Conservation (phyloP, 163 green algal species). For the Scenedesmus sp. region DNA sequence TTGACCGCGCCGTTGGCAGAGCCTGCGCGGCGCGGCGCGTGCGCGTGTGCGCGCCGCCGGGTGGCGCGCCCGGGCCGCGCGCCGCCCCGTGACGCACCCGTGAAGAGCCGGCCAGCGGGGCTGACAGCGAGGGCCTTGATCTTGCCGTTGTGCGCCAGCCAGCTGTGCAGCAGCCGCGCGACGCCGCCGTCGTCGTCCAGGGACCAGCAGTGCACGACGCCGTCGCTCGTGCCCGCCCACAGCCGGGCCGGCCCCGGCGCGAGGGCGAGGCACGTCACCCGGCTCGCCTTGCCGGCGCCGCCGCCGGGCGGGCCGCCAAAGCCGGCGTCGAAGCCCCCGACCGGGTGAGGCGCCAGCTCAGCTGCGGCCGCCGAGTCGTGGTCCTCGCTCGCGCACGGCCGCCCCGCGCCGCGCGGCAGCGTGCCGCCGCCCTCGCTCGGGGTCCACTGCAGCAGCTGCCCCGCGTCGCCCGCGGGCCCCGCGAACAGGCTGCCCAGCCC, state of each 20-base stretch:
- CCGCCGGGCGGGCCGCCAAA: background rate
- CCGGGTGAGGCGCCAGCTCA: slow-evolving; percentile 1
- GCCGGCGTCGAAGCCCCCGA: background rate
- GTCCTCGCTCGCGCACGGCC: slow-evolving; percentile 1
- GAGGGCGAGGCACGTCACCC: slow-evolving; percentile 8
- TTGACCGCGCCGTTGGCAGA: slow-evolving; percentile 61
- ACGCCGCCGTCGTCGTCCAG: background rate
- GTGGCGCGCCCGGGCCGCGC: too few relatives aligned
- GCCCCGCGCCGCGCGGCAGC: slow-evolving; percentile 21
- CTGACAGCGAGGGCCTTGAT: slow-evolving; percentile 66
- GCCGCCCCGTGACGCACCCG: slow-evolving; percentile 24
- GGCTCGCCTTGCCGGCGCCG: background rate
- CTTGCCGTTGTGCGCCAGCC: slow-evolving; percentile 40
- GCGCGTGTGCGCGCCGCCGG: too few relatives aligned
- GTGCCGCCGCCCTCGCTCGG: slow-evolving; percentile 6
- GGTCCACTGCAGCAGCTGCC: slow-evolving; percentile 39
- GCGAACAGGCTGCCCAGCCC: slow-evolving; percentile 38
- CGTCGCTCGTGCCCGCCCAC: slow-evolving; percentile 34
- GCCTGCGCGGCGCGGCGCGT: slow-evolving; percentile 33
- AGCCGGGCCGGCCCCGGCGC: slow-evolving; percentile 21
- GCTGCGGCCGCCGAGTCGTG: slow-evolving; percentile 43
- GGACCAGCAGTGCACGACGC: slow-evolving; percentile 36
- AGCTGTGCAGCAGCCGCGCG: slow-evolving; percentile 37
- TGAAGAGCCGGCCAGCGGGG: slow-evolving; percentile 69
- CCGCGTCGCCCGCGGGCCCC: slow-evolving; percentile 12